These are phyloP conservation scores for Leishmania aethiopica DNA, from an alignment of 208 protist species.

Conservation along the genomic window DNA sequence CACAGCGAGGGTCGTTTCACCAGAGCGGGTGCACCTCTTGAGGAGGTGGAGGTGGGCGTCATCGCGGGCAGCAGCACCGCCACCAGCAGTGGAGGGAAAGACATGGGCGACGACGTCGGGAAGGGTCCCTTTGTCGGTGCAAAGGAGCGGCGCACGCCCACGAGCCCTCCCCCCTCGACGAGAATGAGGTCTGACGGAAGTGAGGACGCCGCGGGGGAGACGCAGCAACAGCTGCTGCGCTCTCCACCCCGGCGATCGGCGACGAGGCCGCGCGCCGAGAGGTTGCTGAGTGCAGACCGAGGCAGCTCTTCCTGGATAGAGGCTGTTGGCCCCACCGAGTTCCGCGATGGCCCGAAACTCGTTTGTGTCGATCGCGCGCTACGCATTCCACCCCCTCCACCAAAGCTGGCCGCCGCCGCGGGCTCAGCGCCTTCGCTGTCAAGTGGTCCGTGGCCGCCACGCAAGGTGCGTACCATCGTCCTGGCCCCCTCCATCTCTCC, in stretches of 20 bases:
- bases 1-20: background rate
- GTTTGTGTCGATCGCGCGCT: slow-evolving; percentile 23
- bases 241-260: slow-evolving; percentile 26
- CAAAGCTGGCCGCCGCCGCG: background rate
- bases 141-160: background rate
- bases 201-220: background rate
- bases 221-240: background rate
- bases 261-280: slow-evolving; percentile 25
- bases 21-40: background rate
- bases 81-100: background rate
- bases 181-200: background rate
- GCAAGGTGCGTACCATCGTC: slow-evolving; percentile 29
- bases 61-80: background rate
- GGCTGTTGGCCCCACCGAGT: background rate
- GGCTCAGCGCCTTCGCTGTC: slow-evolving; percentile 3
- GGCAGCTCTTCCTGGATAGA: background rate
- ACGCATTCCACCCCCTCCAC: slow-evolving; percentile 18
- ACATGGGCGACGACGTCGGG: background rate
- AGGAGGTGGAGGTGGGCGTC: background rate
- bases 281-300: slow-evolving; percentile 5
- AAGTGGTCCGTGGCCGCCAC: slow-evolving; percentile 23
- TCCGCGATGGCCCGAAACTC: background rate
- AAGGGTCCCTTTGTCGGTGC: background rate
- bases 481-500: slow-evolving; percentile 32
- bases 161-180: background rate